Evolutionary conservation across 768 basidiomycete genomes (phyloP).

Genomic region (Trametes elegans): DNA sequence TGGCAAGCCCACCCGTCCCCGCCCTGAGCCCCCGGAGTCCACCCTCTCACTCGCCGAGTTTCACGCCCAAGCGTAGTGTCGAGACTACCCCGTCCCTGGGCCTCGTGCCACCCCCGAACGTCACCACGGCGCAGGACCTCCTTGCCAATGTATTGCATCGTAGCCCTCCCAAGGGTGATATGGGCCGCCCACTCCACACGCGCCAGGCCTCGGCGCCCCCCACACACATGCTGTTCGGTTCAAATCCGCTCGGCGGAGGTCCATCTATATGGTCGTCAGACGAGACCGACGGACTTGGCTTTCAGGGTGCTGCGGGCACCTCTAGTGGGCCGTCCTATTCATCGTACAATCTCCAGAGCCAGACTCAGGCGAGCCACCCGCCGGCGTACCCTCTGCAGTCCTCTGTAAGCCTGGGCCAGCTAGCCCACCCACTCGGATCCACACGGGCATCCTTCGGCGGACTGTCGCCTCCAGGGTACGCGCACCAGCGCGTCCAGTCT

Average conservation of each 20-base stretch:
- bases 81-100: conserved; percentile 21
- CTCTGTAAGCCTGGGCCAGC: conserved; percentile 1
- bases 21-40: conserved; percentile 4
- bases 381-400: conserved; percentile 1
- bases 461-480: not conserved
- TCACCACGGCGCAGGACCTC: conserved; percentile 67
- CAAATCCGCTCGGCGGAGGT: conserved; percentile 31
- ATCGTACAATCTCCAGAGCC: not conserved
- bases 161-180: conserved; percentile 18
- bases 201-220: conserved; percentile 34
- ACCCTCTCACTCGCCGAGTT: not conserved
- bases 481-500: conserved; percentile 13
- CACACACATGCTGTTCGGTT: conserved; percentile 51
- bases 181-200: conserved; percentile 18
- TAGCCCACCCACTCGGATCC: not conserved
- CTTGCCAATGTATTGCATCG: conserved; percentile 52
- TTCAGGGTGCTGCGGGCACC: conserved; percentile 5
- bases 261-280: conserved; percentile 66
- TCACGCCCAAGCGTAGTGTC: conserved; percentile 25
- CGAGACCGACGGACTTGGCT: conserved; percentile 38
- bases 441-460: not conserved
- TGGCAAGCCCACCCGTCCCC: not conserved
- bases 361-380: not conserved
- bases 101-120: conserved; percentile 19
- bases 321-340: conserved; percentile 1